A percentile compares a stretch with the other conserved stretches of the same genome.
Conservation (phyloP, 2,329 filamentous ascomycete species). For the Chaetomium globosum region DNA sequence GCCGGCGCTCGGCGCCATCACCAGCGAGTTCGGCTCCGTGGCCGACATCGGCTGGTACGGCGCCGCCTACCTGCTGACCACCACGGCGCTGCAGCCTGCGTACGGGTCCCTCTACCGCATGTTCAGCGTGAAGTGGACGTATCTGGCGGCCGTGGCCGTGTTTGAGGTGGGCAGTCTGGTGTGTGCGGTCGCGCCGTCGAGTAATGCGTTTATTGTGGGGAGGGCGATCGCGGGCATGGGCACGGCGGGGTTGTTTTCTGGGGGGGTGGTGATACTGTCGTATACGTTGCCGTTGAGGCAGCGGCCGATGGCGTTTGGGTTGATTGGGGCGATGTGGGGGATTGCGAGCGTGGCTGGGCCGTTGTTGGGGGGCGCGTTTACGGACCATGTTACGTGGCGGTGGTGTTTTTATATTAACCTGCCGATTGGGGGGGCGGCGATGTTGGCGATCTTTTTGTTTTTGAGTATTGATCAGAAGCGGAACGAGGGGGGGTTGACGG, state of each 20-base stretch:
- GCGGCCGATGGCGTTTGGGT: slow-evolving; percentile 57
- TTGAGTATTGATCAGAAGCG: slow-evolving; percentile 39
- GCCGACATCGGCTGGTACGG: slow-evolving; percentile 59
- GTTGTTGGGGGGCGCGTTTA: slow-evolving; percentile 54
- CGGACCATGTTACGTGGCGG: slow-evolving; percentile 54
- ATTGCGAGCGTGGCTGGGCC: slow-evolving; percentile 54
- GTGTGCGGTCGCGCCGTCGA: slow-evolving; percentile 50
- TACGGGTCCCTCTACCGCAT: slow-evolving; percentile 55
- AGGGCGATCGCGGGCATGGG: slow-evolving; percentile 57
- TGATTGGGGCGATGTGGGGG: slow-evolving; percentile 60
- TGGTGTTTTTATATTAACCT: slow-evolving; percentile 56
- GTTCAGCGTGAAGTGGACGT: slow-evolving; percentile 53
- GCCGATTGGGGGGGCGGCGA: slow-evolving; percentile 37
- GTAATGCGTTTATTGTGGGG: slow-evolving; percentile 55
- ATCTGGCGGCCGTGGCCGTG: slow-evolving; percentile 44
- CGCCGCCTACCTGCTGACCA: slow-evolving; percentile 53
- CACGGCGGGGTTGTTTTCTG: slow-evolving; percentile 55
- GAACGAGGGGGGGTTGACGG: slow-evolving; percentile 41
- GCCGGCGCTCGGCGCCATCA: slow-evolving; percentile 57
- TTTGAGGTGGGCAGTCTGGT: slow-evolving; percentile 44
- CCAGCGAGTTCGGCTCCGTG: slow-evolving; percentile 48
- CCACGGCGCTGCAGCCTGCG: slow-evolving; percentile 53
- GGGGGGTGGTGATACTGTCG: slow-evolving; percentile 52
- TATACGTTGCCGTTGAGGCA: slow-evolving; percentile 57
- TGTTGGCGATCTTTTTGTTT: slow-evolving; percentile 36